Evolutionary conservation across 2,329 filamentous ascomycete genomes (phyloP), one percentile per base, ranked within the genome.

Genomic region (Epichloe elymi): DNA sequence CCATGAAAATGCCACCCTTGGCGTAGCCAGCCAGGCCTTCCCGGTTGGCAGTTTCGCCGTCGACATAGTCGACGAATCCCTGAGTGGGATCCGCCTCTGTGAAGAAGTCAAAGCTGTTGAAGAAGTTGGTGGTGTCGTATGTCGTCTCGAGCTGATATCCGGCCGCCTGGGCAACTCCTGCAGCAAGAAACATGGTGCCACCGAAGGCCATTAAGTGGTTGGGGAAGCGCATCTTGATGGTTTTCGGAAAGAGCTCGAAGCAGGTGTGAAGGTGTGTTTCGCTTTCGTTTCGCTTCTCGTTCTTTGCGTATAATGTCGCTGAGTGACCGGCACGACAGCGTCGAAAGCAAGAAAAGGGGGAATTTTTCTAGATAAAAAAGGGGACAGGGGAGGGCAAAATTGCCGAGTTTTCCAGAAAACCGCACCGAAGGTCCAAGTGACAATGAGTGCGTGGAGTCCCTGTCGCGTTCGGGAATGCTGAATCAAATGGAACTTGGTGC

Each of bases 41-140:
- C n/a, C 63, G 60, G 53, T 76, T 74, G 51, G 86, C 85, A 2
- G 74, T 76, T n/a, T 63, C 52, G 48, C 74, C 71, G 56, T 78
- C 70, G 50, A 82, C 74, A 60, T 89, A 93, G 54, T 78, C 68
- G 58, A 93, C 87, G 59, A 82, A 88, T 35, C 87, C 88, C 55
- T 82, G 59, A 2, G 87, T 93, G 0, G 87, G 87, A 60, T 93
- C 88, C 0, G 67, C 53, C 3, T 64, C 67, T 49, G 63, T 69
- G 65, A 75, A 82, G 67, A 83, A 82, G 52, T 72, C 68, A 59
- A 80, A 80, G 48, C 67, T 64, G 19, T 69, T 57, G 63, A 80
- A 80, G 65, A 80, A 81, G 68, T 80, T 80, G 61, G 62, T 67
- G 6, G 61, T 52, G 63, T 79, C 70, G 64, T 70, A 80, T 42